Percentiles rank a stretch among this genome's conserved stretches.
Conservation (phyloP, 1,139 yeast species). For the Geotrichum cucujoidarum region DNA sequence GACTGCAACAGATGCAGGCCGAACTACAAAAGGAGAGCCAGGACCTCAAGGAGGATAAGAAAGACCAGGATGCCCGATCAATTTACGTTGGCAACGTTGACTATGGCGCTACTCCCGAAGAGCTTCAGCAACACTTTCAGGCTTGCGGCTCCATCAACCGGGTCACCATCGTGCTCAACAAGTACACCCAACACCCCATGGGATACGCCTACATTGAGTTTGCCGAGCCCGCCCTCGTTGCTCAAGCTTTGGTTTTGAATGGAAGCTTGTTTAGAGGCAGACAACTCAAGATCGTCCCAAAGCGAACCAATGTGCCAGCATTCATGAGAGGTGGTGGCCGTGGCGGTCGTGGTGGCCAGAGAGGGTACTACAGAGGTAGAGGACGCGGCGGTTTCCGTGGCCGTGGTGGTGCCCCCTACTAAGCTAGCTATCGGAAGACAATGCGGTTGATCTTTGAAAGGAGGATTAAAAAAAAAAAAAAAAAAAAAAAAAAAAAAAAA, state of each 20-base stretch:
- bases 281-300: slow-evolving; percentile 63
- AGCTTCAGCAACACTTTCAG: slow-evolving; percentile 71
- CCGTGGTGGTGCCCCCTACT: slow-evolving; percentile 34
- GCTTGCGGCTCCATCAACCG: slow-evolving; percentile 74
- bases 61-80: slow-evolving; percentile 69
- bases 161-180: slow-evolving; percentile 73
- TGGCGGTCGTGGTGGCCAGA: slow-evolving; percentile 36
- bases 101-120: slow-evolving; percentile 72
- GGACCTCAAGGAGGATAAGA: slow-evolving; percentile 45
- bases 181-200: slow-evolving; percentile 71
- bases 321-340: slow-evolving; percentile 47
- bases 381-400: slow-evolving; percentile 40
- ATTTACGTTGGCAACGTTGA: slow-evolving; percentile 87
- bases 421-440: slow-evolving; percentile 10
- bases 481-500: neutral
- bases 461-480: neutral
- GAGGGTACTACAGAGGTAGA: slow-evolving; percentile 44
- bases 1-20: slow-evolving; percentile 49
- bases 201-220: slow-evolving; percentile 86
- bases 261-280: slow-evolving; percentile 66
- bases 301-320: slow-evolving; percentile 71
- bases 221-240: slow-evolving; percentile 56
- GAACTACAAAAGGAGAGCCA: slow-evolving; percentile 45
- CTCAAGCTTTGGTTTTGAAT: slow-evolving; percentile 61
- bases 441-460: neutral